Evolutionary conservation across 2,329 filamentous ascomycete genomes (phyloP), one percentile per base, ranked within the genome.

Genomic region (Colletotrichum lupini): DNA sequence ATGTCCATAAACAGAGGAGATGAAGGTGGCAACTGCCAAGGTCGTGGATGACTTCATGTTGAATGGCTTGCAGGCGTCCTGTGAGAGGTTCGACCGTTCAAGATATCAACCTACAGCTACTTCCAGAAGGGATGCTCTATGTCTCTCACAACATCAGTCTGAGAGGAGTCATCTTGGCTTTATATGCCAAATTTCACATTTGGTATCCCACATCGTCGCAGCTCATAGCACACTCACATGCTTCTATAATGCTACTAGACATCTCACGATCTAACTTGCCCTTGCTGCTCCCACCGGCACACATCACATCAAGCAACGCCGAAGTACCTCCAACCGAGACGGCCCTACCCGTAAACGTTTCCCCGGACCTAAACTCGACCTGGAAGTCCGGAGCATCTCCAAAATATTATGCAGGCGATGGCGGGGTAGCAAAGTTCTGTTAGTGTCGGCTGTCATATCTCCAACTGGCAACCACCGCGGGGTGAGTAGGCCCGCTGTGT

Each of bases 1-100:
- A 77, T 88, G 86, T 6, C 83, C 85, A 58, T 79, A 75, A 16
- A 73, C 77, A 7, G 68, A 67, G 5, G 26, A 14, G 3, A 73
- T 5, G 1, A 73, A 24, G 4, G 67, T 24, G 49, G 55, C 56
- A 4, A 61, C 42, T 14, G 67, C 26, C 12, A 71, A 0, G 1
- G 24, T 32, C 5, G 46, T 60, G n/a, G 22, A 30, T 4, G 46
- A 16, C 56, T 30, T 66, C 71, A 66, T 73, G 1, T 26, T 49
- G 11, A 16, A 2, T 11, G 55, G 5, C 16, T 19, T 14, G 30
- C 3, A n/a, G 14, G 22, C 22, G 8, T 28, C 42, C 30, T 49
- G 9, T 9, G 30, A 12, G 19, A 1, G 11, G 4, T 8, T 16
- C 5, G 12, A 11, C 22, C 14, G 24, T 55, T 3, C 14, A 2